A percentile compares a stretch with the other conserved stretches of the same genome.
phyloP scores from a whole-genome alignment of 2,329 filamentous ascomycete species.

The Paracorniculantispora psalliotae region DNA sequence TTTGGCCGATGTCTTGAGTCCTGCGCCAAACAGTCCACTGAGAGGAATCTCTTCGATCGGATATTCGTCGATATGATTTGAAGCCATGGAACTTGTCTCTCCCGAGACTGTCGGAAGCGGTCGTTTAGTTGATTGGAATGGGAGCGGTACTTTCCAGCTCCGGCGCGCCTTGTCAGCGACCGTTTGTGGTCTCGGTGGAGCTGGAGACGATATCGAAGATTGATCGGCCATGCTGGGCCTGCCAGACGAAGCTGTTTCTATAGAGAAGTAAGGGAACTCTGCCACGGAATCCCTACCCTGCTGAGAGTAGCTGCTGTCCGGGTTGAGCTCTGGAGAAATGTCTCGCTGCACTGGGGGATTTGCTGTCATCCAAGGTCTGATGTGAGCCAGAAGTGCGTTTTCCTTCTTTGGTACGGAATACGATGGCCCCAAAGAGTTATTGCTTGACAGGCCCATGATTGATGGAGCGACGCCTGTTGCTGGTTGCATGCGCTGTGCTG shows the following conservation, averaged over 20 bases:
- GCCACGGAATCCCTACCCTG: neutral
- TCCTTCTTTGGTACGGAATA: neutral
- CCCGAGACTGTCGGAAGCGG: slow-evolving; percentile 23
- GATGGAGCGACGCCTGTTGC: neutral
- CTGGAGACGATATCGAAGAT: neutral
- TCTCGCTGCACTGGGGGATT: neutral
- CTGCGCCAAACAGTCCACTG: slow-evolving; percentile 22
- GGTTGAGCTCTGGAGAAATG: neutral
- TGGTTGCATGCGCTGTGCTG: neutral
- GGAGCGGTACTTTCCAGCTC: slow-evolving; percentile 25
- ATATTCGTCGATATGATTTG: slow-evolving; percentile 28
- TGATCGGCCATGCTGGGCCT: neutral
- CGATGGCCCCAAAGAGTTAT: slow-evolving; percentile 5
- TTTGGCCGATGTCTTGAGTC: slow-evolving; percentile 23
- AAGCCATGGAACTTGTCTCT: slow-evolving; percentile 34
- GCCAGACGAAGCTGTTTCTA: neutral
- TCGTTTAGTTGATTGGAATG: slow-evolving; percentile 23
- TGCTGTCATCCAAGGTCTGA: neutral
- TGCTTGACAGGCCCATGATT: slow-evolving; percentile 8
- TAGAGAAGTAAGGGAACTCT: slow-evolving; percentile 1
- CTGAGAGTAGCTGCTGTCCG: slow-evolving; percentile 10
- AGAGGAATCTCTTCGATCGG: slow-evolving; percentile 35
- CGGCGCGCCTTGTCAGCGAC: slow-evolving; percentile 23
- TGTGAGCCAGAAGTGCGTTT: slow-evolving; percentile 2
- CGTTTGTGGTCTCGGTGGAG: neutral